Evolutionary conservation across 2,329 filamentous ascomycete genomes (phyloP), one percentile per base, ranked within the genome.

Genomic region (Neocatenulostroma microsporum): DNA sequence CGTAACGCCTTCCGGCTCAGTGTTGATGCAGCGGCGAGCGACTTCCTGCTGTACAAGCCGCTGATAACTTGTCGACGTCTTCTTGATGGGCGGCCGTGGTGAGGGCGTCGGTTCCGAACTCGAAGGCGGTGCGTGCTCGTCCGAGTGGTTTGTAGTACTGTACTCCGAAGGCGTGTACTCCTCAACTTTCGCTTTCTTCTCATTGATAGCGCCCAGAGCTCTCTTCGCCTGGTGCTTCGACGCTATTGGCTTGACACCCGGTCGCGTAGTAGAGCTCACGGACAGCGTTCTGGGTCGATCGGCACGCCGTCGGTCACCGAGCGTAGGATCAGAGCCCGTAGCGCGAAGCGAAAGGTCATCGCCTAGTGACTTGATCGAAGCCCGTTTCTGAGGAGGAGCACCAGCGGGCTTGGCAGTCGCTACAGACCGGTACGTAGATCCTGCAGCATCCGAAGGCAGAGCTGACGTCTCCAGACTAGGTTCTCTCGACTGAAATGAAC

Each of bases 151-250:
- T 7, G 41, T 44, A 13, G 48, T 40, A 36, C 50, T 53, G 39
- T 55, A 55, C 23, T 54, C 48, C 6, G 52, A 55, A 3, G 51
- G 49, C 5, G 42, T 42, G 30, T 48, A 49, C 10, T 43, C 34
- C 6, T 45, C 39, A 8, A 27, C 13, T 12, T 30, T 20, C n/a
- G 21, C 29, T 20, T 20, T 32, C 12, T 33, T 23, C 13, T 28
- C 35, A 18, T 30, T 37, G 14, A 25, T 28, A 11, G 32, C 14
- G 19, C 36, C 41, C 2, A 46, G 23, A 11, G 36, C 30, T 12
- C 23, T 20, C 14, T 35, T 36, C 9, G 40, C 39, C 6, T 38
- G 36, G 13, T 36, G 23, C 33, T 37, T 45, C 13, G 42, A 36
- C 11, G 17, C 21, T 9, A 34, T 20, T n/a, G 34, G 36, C 28